phyloP scores from a whole-genome alignment of 1,284 basidiomycete species.

The Trametes sp. region DNA sequence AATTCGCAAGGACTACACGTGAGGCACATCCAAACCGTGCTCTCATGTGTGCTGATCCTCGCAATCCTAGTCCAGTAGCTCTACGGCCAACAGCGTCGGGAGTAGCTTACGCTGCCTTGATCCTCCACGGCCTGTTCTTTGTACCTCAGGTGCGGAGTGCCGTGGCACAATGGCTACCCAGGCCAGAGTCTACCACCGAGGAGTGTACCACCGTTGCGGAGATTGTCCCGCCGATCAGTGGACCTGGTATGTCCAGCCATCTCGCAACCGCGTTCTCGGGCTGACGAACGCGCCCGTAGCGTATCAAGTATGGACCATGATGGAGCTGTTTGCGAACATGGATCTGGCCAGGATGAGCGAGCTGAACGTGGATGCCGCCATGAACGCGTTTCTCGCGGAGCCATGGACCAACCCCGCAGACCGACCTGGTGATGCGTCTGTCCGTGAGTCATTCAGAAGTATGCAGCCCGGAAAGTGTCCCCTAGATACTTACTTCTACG shows the following conservation, averaged over 20 bases:
- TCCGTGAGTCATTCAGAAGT: constrained; percentile 44
- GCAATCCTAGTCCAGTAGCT: constrained; percentile 61
- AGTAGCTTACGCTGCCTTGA: constrained; percentile 63
- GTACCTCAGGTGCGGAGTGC: constrained; percentile 70
- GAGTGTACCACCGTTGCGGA: constrained; percentile 4
- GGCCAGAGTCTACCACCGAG: constrained; percentile 18
- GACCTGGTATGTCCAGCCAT: constrained; percentile 43
- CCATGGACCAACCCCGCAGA: constrained; percentile 45
- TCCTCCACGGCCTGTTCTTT: constrained; percentile 69
- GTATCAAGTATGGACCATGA: constrained; percentile 56
- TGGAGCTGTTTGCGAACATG: constrained; percentile 71
- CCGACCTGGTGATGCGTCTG: constrained; percentile 49
- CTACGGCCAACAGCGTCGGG: constrained; percentile 62
- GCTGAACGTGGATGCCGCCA: constrained; percentile 48
- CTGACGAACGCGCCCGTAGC: constrained; percentile 30
- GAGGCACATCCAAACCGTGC: constrained; percentile 31
- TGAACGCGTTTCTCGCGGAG: constrained; percentile 45
- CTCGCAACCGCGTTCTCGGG: constrained; percentile 28
- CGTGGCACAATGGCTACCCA: constrained; percentile 56
- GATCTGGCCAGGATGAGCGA: constrained; percentile 56
- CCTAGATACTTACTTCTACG: too few species aligned
- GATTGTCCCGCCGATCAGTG: constrained; percentile 30
- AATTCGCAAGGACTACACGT: constrained; percentile 67
- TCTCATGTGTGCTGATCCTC: not conserved
- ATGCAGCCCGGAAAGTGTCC: too few species aligned